These are phyloP conservation scores for Kickxella alabastrina DNA, from an alignment of 192 early-diverging fungal species.

Conservation along the genomic window DNA sequence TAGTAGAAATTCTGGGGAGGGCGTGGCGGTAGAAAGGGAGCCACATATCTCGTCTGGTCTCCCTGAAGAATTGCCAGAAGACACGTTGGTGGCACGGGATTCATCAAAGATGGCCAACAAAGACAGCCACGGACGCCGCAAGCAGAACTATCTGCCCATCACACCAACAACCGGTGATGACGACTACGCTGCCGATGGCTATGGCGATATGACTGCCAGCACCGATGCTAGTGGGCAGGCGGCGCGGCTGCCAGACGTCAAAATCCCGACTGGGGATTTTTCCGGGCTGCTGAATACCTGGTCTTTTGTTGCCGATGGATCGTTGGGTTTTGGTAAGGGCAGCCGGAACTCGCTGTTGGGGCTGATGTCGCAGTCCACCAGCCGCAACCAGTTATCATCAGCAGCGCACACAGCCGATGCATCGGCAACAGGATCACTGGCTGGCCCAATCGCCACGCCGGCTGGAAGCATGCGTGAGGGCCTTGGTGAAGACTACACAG, in stretches of 20 bases:
- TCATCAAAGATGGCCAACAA: conserved; percentile 5
- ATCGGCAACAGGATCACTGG: background rate
- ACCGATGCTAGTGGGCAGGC: background rate
- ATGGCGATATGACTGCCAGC: too few species aligned
- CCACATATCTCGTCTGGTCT: background rate
- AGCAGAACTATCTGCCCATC: background rate
- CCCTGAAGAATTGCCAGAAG: conserved; percentile 25
- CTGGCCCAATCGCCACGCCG: background rate
- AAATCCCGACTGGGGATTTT: conserved; percentile 35
- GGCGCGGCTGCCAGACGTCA: conserved; percentile 18
- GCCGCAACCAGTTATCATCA: too few species aligned
- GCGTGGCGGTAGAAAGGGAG: background rate
- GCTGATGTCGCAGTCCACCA: background rate
- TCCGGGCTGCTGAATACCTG: conserved; percentile 41
- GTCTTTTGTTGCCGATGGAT: conserved; percentile 16
- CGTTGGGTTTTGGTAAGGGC: background rate
- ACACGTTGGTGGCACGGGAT: conserved; percentile 29
- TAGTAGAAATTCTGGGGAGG: background rate
- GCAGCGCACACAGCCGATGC: too few species aligned
- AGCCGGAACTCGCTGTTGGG: background rate
- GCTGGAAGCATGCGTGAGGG: background rate
- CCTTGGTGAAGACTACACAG: background rate
- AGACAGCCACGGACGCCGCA: background rate
- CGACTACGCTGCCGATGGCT: background rate
- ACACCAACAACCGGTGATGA: background rate